Base-by-base conservation (phyloP, 495 filamentous ascomycete species). In the Penicillium samsonianum region DNA sequence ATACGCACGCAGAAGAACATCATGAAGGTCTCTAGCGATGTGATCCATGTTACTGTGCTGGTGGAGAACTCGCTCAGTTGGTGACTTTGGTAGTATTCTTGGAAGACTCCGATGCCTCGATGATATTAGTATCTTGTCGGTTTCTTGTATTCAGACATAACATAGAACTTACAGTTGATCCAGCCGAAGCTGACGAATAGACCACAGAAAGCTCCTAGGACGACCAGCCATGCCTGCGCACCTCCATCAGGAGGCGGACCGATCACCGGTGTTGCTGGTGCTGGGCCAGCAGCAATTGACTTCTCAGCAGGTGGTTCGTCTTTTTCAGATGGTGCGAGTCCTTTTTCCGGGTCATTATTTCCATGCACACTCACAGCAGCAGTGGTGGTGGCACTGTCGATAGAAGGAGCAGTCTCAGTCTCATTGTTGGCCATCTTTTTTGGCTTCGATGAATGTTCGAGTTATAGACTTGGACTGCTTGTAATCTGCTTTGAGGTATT, bases 171-270 rank as follows among this genome's bases (percentile, higher is more conserved):
- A 75, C 70, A 76, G 63, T 87, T 87, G 43, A 87, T 80, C 74
- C 83, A 83, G 5, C 86, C 84, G 63, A 87, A 88, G 53, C 80
- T 82, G 51, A 81, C 82, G 65, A 88, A 88, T 45, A 90, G 65
- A 38, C 78, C 80, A 42, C 78, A 83, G 70, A 84, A 89, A 4
- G 78, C 84, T 47, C 88, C 87, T 2, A 82, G 58, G 0, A 90
- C 87, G 0, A 79, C 78, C 31, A 85, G 66, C 86, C 88, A 90
- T n/a, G 88, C 88, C 55, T 81, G 68, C 5, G 75, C 30, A 1
- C 88, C 88, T 45, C 87, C 87, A 70, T 90, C 87, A 6, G 87
- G 87, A 6, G 72, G 69, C 30, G 59, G 62, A 23, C 63, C 63
- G 26, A 61, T 81, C 74, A 55, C 77, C 70, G 40, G 72, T 65